These are phyloP conservation scores for Wilhelminamyces savonicus DNA, from an alignment of 805 yeast species.

Conservation along the genomic window DNA sequence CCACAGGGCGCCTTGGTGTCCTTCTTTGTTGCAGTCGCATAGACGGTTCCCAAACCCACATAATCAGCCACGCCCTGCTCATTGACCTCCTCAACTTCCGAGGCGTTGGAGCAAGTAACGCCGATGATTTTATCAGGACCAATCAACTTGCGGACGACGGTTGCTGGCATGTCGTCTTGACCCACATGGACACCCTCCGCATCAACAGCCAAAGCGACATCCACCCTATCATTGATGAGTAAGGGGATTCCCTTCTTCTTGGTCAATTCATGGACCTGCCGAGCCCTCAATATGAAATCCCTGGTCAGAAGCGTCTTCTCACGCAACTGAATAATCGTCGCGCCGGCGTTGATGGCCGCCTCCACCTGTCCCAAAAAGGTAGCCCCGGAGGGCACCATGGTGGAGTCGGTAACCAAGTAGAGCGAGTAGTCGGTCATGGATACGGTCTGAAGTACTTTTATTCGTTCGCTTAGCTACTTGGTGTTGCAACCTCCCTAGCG, in stretches of 20 bases:
- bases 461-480: too few species aligned
- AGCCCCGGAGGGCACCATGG: conserved; percentile 58
- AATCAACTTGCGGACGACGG: conserved; percentile 50
- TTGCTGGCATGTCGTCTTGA: conserved; percentile 76
- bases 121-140: conserved; percentile 79
- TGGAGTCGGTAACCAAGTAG: conserved; percentile 76
- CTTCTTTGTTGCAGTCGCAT: conserved; percentile 66
- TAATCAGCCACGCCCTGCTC: conserved; percentile 58
- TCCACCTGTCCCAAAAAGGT: conserved; percentile 57
- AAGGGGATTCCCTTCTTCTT: conserved; percentile 58
- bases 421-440: conserved; percentile 46
- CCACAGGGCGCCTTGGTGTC: conserved; percentile 54
- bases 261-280: conserved; percentile 56
- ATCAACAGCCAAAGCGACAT: conserved; percentile 81
- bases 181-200: conserved; percentile 95
- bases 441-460: not conserved
- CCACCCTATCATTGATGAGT: conserved; percentile 80
- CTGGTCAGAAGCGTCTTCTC: conserved; percentile 70
- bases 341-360: conserved; percentile 63
- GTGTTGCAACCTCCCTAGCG: too few species aligned
- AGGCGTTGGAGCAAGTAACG: conserved; percentile 57
- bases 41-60: conserved; percentile 80
- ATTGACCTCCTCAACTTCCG: conserved; percentile 46
- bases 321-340: conserved; percentile 74
- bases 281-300: conserved; percentile 60